Base-by-base conservation (phyloP, 352 stramenopile genomes). In the Phytopythium ostracodes region DNA sequence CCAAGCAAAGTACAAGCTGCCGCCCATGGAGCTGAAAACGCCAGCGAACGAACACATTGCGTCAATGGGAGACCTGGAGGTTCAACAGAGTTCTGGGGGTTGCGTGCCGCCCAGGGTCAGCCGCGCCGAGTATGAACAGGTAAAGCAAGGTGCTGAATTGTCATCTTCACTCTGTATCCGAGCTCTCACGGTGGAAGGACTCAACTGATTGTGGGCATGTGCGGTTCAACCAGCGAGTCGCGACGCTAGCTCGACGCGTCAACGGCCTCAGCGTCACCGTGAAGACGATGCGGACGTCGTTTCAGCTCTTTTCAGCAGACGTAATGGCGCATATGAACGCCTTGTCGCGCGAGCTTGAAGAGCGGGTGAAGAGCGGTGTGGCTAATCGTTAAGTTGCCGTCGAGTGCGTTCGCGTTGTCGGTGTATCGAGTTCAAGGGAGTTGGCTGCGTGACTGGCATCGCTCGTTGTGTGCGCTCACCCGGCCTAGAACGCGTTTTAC, bases 271-370 rank as follows among this genome's bases (percentile, higher is more conserved):
- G 66, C 44, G 58, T 59, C 6, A 74, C 72, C 17, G 55, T 90
- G 31, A 76, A 81, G 47, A 67, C 50, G 31, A 76, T 90, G 40
- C 76, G 75, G 20, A 65, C 57, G 14, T 90, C 81, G 2, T 90
- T 90, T 47, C 65, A 78, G 47, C 44, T 88, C 11, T 88, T 88
- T 58, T 87, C 75, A 1, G 54, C 59, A 4, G 76, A 88, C 18
- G 63, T 85, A 2, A 72, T 87, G 54, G 59, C 63, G 14, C 80
- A 89, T 62, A 81, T 88, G 76, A 74, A 60, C 53, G 57, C 71
- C 24, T 44, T 89, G 58, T 79, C 68, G 29, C 67, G 77, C 35
- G 70, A 85, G 31, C 67, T 89, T 17, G 80, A 85, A n/a, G 56
- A 76, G 4, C 59, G 25, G 2, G 24, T 58, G 24, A 27, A 38